These are phyloP conservation scores for Suillus sp. DNA, from an alignment of 768 basidiomycete species.

Conservation along the genomic window DNA sequence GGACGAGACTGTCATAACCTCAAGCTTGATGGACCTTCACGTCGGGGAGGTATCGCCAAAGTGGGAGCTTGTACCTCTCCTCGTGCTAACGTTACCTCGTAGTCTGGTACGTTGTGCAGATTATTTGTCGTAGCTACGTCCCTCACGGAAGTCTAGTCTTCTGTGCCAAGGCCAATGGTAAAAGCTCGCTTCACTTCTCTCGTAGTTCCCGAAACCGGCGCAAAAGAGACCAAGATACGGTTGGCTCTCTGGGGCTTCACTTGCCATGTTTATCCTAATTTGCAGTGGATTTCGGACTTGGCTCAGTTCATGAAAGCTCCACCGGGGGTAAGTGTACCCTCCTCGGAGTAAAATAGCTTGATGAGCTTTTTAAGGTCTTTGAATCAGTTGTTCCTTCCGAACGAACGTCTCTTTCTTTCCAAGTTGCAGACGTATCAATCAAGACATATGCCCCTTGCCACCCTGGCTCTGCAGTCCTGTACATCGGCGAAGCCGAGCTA, in stretches of 20 bases:
- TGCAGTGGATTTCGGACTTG: slow-evolving; percentile 65
- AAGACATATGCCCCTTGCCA: slow-evolving; percentile 58
- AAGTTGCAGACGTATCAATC: slow-evolving; percentile 66
- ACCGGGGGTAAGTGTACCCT: slow-evolving; percentile 66
- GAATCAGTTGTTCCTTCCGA: slow-evolving; percentile 93
- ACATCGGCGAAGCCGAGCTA: slow-evolving; percentile 68
- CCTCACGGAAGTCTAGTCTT: slow-evolving; percentile 37
- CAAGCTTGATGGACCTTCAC: slow-evolving; percentile 63
- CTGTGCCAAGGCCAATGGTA: slow-evolving; percentile 50
- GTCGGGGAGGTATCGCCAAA: slow-evolving; percentile 49
- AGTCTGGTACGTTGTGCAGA: slow-evolving; percentile 51
- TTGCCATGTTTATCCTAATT: slow-evolving; percentile 60
- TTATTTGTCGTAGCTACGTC: slow-evolving; percentile 1
- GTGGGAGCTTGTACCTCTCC: slow-evolving; percentile 39
- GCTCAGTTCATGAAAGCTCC: slow-evolving; percentile 74
- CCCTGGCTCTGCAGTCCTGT: slow-evolving; percentile 65
- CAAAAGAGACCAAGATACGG: slow-evolving; percentile 81
- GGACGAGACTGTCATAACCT: slow-evolving; percentile 70
- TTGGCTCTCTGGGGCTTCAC: slow-evolving; percentile 66
- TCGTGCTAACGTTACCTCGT: slow-evolving; percentile 58
- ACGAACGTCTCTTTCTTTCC: slow-evolving; percentile 69
- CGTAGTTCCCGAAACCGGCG: slow-evolving; percentile 54
- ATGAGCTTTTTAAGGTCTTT: slow-evolving; percentile 61
- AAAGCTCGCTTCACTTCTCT: slow-evolving; percentile 71
- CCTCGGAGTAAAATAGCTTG: slow-evolving; percentile 6